Evolutionary conservation across 1,284 basidiomycete species (phyloP).

Genomic region (Melampsora abietis-canadensis): DNA sequence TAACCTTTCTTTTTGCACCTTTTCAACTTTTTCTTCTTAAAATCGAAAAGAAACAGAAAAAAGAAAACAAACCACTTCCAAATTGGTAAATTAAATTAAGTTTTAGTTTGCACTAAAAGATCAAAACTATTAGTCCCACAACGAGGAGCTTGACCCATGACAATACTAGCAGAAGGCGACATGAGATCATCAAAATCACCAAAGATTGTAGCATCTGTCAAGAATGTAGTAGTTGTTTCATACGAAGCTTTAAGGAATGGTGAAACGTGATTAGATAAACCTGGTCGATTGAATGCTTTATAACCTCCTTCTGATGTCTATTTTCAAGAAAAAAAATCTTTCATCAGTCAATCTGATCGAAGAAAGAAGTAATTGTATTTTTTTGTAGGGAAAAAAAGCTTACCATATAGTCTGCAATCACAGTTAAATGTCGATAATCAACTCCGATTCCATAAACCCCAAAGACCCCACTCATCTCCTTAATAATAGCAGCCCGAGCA

Average conservation of each 20-base stretch:
- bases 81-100: neutral
- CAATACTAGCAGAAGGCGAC: constrained; percentile 85
- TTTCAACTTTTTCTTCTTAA: too few species aligned
- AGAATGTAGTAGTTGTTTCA: constrained; percentile 92
- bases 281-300: constrained; percentile 94
- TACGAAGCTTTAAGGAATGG: constrained; percentile 94
- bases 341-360: neutral
- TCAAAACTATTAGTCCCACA: constrained; percentile 85
- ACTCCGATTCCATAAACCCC: constrained; percentile 97
- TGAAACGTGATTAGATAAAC: constrained; percentile 84
- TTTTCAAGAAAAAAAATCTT: neutral
- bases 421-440: constrained; percentile 85
- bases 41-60: too few species aligned
- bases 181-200: constrained; percentile 91
- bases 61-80: too few species aligned
- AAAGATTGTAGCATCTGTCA: constrained; percentile 87
- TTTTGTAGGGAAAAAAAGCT: constrained; percentile 50
- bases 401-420: constrained; percentile 99
- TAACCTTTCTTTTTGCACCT: too few species aligned
- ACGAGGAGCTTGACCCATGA: constrained; percentile 75
- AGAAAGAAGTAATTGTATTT: neutral
- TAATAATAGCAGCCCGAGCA: constrained; percentile 55
- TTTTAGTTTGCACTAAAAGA: constrained; percentile 27
- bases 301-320: constrained; percentile 96
- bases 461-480: constrained; percentile 88